These are phyloP conservation scores for Apiospora pterosperma DNA, from an alignment of 2,329 filamentous ascomycete genomes.

Conservation along the genomic window DNA sequence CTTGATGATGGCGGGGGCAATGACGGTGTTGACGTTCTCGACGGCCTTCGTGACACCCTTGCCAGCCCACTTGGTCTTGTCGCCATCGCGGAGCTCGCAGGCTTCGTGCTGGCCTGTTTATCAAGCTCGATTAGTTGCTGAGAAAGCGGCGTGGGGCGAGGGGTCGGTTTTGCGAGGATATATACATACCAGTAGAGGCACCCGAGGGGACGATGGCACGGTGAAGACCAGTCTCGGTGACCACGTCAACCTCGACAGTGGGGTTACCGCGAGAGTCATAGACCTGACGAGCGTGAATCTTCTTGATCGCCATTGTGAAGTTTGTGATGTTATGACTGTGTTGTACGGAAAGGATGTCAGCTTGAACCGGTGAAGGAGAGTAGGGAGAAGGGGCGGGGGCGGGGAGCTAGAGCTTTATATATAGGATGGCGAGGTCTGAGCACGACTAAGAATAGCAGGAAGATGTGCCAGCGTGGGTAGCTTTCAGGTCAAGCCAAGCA, in stretches of 20 bases:
- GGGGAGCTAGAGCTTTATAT: conserved; percentile 2
- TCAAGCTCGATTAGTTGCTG: conserved; percentile 19
- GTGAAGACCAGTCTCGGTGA: conserved; percentile 95
- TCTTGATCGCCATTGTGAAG: conserved; percentile 80
- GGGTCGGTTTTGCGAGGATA: conserved; percentile 8
- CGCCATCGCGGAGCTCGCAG: conserved; percentile 85
- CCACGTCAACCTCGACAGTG: conserved; percentile 96
- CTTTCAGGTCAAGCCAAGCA: background rate
- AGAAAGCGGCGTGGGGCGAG: conserved; percentile 6
- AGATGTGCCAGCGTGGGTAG: background rate
- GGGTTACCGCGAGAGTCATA: conserved; percentile 99
- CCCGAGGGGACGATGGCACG: conserved; percentile 96
- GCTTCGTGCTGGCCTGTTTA: conserved; percentile 79
- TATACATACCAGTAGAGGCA: conserved; percentile 79
- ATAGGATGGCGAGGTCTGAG: background rate
- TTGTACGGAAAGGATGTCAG: background rate
- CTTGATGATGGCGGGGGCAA: conserved; percentile 79
- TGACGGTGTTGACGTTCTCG: conserved; percentile 77
- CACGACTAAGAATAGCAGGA: background rate
- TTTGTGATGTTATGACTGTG: conserved; percentile 6
- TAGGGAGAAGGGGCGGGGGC: background rate
- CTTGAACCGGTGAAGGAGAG: background rate
- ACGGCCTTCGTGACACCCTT: conserved; percentile 88
- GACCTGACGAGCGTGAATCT: conserved; percentile 89
- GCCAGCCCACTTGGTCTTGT: conserved; percentile 81